Percentiles rank a stretch among this genome's conserved stretches.
Conservation (phyloP, 805 yeast genomes). For the Nakazawaea pomicola region DNA sequence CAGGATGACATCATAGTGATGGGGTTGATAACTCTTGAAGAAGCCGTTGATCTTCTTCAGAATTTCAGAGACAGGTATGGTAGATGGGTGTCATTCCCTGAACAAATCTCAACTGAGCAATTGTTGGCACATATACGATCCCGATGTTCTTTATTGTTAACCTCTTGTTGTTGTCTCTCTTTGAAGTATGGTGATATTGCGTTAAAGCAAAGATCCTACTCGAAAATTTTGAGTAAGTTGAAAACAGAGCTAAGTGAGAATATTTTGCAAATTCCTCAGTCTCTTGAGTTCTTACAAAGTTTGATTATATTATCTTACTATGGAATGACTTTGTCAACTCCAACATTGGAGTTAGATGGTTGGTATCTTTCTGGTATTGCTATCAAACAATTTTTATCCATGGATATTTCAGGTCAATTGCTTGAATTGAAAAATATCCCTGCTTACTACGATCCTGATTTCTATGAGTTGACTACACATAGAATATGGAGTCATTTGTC, state of each 20-base stretch:
- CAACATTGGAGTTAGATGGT: slow-evolving; percentile 50
- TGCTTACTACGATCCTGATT: slow-evolving; percentile 31
- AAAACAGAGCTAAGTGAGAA: slow-evolving; percentile 43
- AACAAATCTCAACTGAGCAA: slow-evolving; percentile 38
- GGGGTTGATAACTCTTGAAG: slow-evolving; percentile 42
- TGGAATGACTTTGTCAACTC: slow-evolving; percentile 52
- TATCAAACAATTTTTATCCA: slow-evolving; percentile 53
- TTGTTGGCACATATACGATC: slow-evolving; percentile 43
- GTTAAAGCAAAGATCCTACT: slow-evolving; percentile 36
- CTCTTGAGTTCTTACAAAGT: slow-evolving; percentile 60
- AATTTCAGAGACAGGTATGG: slow-evolving; percentile 66
- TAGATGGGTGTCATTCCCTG: slow-evolving; percentile 73
- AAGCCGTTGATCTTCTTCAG: slow-evolving; percentile 45
- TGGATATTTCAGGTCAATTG: slow-evolving; percentile 40
- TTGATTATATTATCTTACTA: slow-evolving; percentile 62
- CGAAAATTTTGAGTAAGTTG: slow-evolving; percentile 40
- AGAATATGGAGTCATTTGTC: slow-evolving; percentile 71
- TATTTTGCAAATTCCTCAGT: slow-evolving; percentile 35
- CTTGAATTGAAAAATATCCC: slow-evolving; percentile 16
- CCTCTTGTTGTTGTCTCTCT: slow-evolving; percentile 60
- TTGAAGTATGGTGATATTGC: slow-evolving; percentile 41
- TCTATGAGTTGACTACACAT: slow-evolving; percentile 49
- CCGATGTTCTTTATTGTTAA: slow-evolving; percentile 58
- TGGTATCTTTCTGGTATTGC: slow-evolving; percentile 69
- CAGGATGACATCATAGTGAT: slow-evolving; percentile 45